These are phyloP conservation scores for Aureobasidium sp. DNA, from an alignment of 2,329 filamentous ascomycete species.

Conservation along the genomic window DNA sequence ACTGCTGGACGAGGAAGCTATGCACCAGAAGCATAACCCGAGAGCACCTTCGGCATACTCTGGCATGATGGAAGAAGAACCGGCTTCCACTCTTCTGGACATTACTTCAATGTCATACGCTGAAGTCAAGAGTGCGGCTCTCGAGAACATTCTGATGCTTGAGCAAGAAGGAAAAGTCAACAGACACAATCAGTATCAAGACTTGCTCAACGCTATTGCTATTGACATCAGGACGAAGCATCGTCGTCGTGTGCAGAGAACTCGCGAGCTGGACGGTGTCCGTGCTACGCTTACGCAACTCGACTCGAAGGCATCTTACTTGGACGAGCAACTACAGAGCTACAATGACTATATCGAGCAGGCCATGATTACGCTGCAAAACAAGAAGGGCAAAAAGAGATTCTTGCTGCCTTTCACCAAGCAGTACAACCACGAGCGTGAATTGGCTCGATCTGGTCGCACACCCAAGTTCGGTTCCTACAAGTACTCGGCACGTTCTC, in stretches of 20 bases:
- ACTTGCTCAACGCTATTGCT: conserved; percentile 94
- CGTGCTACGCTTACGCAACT: conserved; percentile 67
- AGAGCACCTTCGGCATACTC: conserved; percentile 18
- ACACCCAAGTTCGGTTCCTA: conserved; percentile 96
- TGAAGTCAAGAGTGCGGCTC: conserved; percentile 83
- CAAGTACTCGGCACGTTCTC: conserved; percentile 87
- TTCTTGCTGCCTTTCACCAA: conserved; percentile 96
- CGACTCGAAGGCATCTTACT: conserved; percentile 80
- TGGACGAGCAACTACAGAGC: conserved; percentile 91
- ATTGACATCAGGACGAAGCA: conserved; percentile 97
- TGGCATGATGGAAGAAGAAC: conserved; percentile 18
- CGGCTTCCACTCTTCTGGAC: conserved; percentile 57
- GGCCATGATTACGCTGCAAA: conserved; percentile 93
- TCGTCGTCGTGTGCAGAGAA: conserved; percentile 80
- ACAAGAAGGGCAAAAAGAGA: conserved; percentile 90
- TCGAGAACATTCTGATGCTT: conserved; percentile 88
- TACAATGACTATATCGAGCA: conserved; percentile 99
- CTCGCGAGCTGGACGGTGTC: conserved; percentile 82
- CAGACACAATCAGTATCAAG: conserved; percentile 85
- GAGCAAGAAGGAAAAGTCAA: conserved; percentile 79
- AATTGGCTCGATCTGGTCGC: conserved; percentile 84
- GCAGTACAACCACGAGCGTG: conserved; percentile 96
- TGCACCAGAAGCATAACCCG: conserved; percentile 38
- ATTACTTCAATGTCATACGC: conserved; percentile 84
- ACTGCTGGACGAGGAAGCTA: conserved; percentile 75